Evolutionary conservation across 345 rosid genomes (phyloP).

Genomic region (Angophora floribunda): DNA sequence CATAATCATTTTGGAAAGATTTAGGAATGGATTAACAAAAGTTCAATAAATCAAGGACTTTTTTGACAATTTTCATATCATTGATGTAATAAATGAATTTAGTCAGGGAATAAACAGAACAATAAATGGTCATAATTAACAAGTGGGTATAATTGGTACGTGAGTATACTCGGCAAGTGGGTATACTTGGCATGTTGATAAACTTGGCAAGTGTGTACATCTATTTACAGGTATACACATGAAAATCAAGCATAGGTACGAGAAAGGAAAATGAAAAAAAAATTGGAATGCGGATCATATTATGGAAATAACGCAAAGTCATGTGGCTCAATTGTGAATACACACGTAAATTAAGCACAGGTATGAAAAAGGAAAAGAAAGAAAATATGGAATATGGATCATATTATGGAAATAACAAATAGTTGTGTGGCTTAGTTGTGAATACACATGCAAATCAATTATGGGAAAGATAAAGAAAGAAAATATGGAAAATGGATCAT

Average conservation of each 20-base stretch:
- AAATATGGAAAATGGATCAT: too few species aligned
- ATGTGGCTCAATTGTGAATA: not conserved
- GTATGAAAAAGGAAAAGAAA: not conserved
- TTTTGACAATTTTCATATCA: too few species aligned
- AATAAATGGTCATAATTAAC: not conserved
- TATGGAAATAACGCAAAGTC: not conserved
- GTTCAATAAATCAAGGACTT: too few species aligned
- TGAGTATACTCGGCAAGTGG: not conserved
- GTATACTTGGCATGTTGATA: not conserved
- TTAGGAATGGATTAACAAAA: too few species aligned
- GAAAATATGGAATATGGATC: not conserved
- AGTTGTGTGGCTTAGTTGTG: not conserved
- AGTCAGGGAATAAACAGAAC: too few species aligned
- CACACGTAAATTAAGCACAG: not conserved
- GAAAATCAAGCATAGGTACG: not conserved
- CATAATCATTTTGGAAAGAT: too few species aligned
- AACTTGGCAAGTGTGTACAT: not conserved
- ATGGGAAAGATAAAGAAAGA: too few species aligned
- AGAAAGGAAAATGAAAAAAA: not conserved
- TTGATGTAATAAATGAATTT: too few species aligned
- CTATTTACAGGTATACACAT: not conserved
- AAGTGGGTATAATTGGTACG: not conserved
- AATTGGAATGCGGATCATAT: not conserved
- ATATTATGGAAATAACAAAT: not conserved
- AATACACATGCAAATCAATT: too few species aligned